Base-by-base conservation (phyloP, 2,329 filamentous ascomycete genomes). In the Cordyceps javanica region DNA sequence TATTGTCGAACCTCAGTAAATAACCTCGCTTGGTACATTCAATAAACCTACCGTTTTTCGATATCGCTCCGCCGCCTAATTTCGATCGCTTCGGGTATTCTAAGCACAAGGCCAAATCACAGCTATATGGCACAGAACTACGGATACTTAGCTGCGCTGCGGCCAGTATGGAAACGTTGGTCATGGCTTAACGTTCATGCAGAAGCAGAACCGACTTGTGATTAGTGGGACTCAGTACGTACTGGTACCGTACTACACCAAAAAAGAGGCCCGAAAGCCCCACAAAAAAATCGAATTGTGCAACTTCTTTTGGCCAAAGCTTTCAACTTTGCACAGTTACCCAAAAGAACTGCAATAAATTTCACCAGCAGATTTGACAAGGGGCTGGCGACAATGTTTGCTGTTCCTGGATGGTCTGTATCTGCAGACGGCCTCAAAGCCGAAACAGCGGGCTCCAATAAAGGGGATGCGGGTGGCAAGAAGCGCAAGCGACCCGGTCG, bases 401-500 rank as follows among this genome's bases (percentile, higher is more conserved):
- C 91, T 10, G 92, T 97, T 30, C 89, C 90, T 67, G 94, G 94
- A 64, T 97, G 93, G 92, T 90, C 90, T 39, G 80, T 97, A 36
- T 84, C 90, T 57, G 81, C 87, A 61, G 82, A 85, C 63, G 77
- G 76, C 54, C 82, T 95, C 62, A 91, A 90, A 72, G 73, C 83
- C 30, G 90, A 96, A 73, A 81, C 77, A 60, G 60, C 63, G 11
- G 60, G 70, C 51, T 67, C 65, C 32, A 69, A 68, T 25, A 64
- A 67, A 23, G 65, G 72, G 2, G 67, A 74, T 59, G 68, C 74
- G 63, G 82, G 79, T 65, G 77, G 78, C 63, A 86, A 80, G 68
- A 84, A 86, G 73, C 80, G 83, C 62, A 86, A 85, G 75, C 76
- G 65, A 58, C 54, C 64, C 42, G 64, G 62, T 55, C 61, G 62